Evolutionary conservation across 805 yeast species (phyloP), one percentile per base, ranked within the genome.

Genomic region (Ogataea corticis): DNA sequence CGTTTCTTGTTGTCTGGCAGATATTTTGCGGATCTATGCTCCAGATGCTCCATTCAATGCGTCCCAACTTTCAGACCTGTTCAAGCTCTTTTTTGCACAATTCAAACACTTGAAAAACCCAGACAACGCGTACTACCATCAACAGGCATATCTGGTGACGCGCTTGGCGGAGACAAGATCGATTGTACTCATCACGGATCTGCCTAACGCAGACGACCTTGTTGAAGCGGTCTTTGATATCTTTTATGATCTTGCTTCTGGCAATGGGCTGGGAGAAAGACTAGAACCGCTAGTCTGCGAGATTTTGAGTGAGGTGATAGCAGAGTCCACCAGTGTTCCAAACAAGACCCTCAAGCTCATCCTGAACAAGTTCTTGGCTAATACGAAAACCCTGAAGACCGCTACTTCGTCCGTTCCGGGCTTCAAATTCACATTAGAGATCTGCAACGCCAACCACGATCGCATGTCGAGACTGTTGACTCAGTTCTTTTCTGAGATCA

Each of bases 31-130:
- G 46, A 63, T 91, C 13, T 84, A 75, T 57, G 97, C 96, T 0
- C 97, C 97, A 0, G 87, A 90, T 60, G 96, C 96, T 6, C 97
- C 97, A 3, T 90, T 76, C 63, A 79, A 85, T 2, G 80, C 82
- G 18, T 51, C 68, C 1, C 83, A 85, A 52, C 69, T 90, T 31
- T 69, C 80, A 0, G 82, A 72, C 3, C 76, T 88, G 15, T 88
- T 90, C 68, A 77, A 74, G 51, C 70, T 87, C 7, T 79, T 89
- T 56, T 73, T 85, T 49, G 62, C 67, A 21, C 90, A 86, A 59
- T 77, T 91, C 52, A 72, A 72, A 44, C 73, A 71, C 38, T 63
- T 88, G 33, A 60, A 71, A 4, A 59, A 69, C 28, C 54, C 69
- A 6, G 82, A 82, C 45, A 82, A 80, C 15, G 79, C 87, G 0